Evolutionary conservation across 2,329 filamentous ascomycete species (phyloP).

Genomic region (Cadophora malorum): DNA sequence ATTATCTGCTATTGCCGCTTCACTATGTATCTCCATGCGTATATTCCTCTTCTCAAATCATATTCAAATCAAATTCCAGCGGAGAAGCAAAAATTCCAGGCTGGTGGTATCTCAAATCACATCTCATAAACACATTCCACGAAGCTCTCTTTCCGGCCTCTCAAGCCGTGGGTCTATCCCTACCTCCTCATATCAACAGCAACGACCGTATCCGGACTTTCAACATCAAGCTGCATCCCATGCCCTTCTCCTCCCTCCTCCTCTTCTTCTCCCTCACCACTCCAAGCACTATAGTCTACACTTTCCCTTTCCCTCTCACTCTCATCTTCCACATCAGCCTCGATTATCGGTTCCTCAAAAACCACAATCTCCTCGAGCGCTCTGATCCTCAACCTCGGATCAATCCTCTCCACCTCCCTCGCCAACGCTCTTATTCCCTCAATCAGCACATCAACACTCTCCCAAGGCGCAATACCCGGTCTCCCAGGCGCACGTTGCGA

Average conservation of each 20-base stretch:
- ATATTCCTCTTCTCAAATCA: background rate
- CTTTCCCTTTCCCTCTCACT: slow-evolving; percentile 20
- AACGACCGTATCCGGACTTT: slow-evolving; percentile 42
- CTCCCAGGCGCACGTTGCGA: slow-evolving; percentile 37
- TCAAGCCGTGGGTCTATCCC: background rate
- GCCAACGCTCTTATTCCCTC: slow-evolving; percentile 39
- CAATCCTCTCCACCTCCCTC: slow-evolving; percentile 30
- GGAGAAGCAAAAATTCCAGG: too few species aligned
- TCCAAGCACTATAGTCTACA: slow-evolving; percentile 8
- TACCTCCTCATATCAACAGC: slow-evolving; percentile 24
- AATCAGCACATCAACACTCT: slow-evolving; percentile 37
- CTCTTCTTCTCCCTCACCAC: slow-evolving; percentile 7
- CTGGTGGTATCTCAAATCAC: background rate
- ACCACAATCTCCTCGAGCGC: slow-evolving; percentile 36
- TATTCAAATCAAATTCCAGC: background rate
- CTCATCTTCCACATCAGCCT: slow-evolving; percentile 19
- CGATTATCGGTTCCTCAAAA: slow-evolving; percentile 17
- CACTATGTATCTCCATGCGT: background rate
- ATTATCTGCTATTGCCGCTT: background rate
- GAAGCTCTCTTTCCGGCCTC: background rate
- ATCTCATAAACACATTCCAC: background rate
- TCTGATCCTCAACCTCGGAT: slow-evolving; percentile 32
- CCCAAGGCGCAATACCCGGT: slow-evolving; percentile 36
- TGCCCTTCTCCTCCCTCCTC: slow-evolving; percentile 24
- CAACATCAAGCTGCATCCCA: slow-evolving; percentile 40